Conservation (phyloP, 441 rosid genomes). For the Brassica hybrid region DNA sequence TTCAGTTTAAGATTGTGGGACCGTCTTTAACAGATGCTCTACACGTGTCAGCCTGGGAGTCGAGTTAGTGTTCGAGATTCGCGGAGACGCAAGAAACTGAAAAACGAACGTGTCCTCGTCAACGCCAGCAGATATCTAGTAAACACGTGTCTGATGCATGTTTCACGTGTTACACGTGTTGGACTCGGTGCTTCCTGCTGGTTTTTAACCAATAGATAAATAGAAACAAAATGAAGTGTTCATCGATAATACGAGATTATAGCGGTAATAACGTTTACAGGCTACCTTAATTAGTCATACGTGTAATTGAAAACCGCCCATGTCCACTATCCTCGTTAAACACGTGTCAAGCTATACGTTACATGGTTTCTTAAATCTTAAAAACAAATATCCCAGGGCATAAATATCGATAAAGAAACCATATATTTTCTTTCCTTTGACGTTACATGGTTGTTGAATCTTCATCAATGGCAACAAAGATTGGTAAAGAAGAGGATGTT, state of each 20-base stretch:
- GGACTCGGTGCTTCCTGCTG: slow-evolving; percentile 21
- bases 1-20: neutral
- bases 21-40: neutral
- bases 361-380: neutral
- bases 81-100: slow-evolving; percentile 16
- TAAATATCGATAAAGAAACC: neutral
- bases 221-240: slow-evolving; percentile 2
- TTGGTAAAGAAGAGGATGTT: slow-evolving; percentile 39
- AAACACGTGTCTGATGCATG: slow-evolving; percentile 31
- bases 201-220: slow-evolving; percentile 25
- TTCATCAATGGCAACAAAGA: slow-evolving; percentile 43
- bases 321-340: slow-evolving; percentile 35
- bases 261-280: slow-evolving; percentile 19
- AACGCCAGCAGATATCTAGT: slow-evolving; percentile 26
- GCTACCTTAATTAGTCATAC: slow-evolving; percentile 34
- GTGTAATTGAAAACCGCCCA: slow-evolving; percentile 45
- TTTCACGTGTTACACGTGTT: slow-evolving; percentile 32
- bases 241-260: slow-evolving; percentile 45
- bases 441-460: slow-evolving; percentile 27
- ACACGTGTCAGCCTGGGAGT: neutral
- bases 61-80: slow-evolving; percentile 29
- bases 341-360: slow-evolving; percentile 49
- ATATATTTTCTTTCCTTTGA: neutral
- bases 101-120: slow-evolving; percentile 35
- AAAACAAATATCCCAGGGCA: neutral